Base-by-base conservation (phyloP, 768 basidiomycete species). In the Pulveroboletus sp. region DNA sequence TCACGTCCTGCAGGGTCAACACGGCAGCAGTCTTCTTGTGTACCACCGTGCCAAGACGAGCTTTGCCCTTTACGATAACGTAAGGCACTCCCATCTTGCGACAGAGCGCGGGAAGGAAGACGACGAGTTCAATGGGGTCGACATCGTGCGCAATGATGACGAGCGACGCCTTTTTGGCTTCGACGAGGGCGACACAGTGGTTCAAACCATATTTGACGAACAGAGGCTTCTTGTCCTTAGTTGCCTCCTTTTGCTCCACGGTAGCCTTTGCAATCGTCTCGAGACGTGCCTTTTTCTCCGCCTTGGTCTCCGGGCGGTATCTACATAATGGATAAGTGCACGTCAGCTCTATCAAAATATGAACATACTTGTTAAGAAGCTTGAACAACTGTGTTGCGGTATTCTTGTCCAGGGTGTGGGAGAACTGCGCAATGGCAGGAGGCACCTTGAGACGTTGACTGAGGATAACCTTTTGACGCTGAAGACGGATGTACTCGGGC, bases 21-120 rank as follows among this genome's bases (percentile, higher is more conserved):
- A 94, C 87, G 45, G 94, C 87, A 39, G 94, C 85, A 43, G 94
- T 97, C 84, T 97, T 97, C 85, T 97, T 97, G 82, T 97, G 91
- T 34, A 94, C 92, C 53, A 97, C 93, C 7, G 94, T 92, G 60
- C 95, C 95, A 64, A 98, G 90, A 68, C 95, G 90, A 48, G 95
- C 92, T 76, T 97, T 97, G 75, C 90, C 88, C 78, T 97, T 97
- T 61, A 95, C 94, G 58, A 99, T 97, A 56, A 94, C 91, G 74
- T 98, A 97, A 34, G 94, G 94, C 29, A 97, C 89, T 70, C 94
- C 94, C 94, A 97, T 97, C 85, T 98, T 97, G 73, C 93, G 87
- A 78, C 95, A 98, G 52, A 97, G 85, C 47, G 95, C 94, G 48
- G 95, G 95, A 51, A 98, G 80, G 86, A 91, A 98, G 73, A 99